Evolutionary conservation across 177 flowering plant species (phyloP).

Genomic region (Tripterygium wilfordii): DNA sequence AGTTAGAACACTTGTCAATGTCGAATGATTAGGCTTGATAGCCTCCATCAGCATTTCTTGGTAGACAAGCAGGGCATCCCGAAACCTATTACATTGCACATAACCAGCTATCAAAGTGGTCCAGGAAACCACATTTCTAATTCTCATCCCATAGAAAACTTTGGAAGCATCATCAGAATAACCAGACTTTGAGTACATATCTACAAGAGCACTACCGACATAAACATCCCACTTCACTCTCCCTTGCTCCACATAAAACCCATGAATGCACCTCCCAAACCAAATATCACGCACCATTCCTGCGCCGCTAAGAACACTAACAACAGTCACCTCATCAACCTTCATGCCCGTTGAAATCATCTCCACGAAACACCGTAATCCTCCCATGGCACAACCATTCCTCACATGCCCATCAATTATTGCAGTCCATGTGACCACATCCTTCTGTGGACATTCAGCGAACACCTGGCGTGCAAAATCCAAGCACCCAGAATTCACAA

Average conservation of each 20-base stretch:
- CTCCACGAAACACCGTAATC: slow-evolving; percentile 20
- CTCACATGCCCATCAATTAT: slow-evolving; percentile 33
- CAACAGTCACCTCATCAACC: slow-evolving; percentile 24
- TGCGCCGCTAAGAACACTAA: slow-evolving; percentile 22
- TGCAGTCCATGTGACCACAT: slow-evolving; percentile 27
- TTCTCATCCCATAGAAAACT: slow-evolving; percentile 21
- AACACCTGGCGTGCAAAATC: slow-evolving; percentile 24
- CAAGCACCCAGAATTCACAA: slow-evolving; percentile 14
- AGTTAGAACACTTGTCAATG: slow-evolving; percentile 21
- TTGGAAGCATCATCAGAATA: slow-evolving; percentile 17
- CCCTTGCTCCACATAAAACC: slow-evolving; percentile 18
- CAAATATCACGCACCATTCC: slow-evolving; percentile 21
- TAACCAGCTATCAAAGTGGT: slow-evolving; percentile 32
- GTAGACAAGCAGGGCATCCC: slow-evolving; percentile 23
- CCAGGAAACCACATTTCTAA: slow-evolving; percentile 29
- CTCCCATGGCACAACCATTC: slow-evolving; percentile 17
- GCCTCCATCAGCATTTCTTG: slow-evolving; percentile 24
- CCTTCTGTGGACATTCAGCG: slow-evolving; percentile 22
- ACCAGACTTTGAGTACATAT: slow-evolving; percentile 37
- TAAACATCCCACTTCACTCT: slow-evolving; percentile 25
- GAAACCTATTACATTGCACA: slow-evolving; percentile 18
- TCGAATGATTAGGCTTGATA: slow-evolving; percentile 19
- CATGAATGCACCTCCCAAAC: slow-evolving; percentile 33
- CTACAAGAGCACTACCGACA: slow-evolving; percentile 28
- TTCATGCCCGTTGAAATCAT: slow-evolving; percentile 18